Base-by-base conservation (phyloP, 768 basidiomycete genomes). In the Boletus pseudopeckii region DNA sequence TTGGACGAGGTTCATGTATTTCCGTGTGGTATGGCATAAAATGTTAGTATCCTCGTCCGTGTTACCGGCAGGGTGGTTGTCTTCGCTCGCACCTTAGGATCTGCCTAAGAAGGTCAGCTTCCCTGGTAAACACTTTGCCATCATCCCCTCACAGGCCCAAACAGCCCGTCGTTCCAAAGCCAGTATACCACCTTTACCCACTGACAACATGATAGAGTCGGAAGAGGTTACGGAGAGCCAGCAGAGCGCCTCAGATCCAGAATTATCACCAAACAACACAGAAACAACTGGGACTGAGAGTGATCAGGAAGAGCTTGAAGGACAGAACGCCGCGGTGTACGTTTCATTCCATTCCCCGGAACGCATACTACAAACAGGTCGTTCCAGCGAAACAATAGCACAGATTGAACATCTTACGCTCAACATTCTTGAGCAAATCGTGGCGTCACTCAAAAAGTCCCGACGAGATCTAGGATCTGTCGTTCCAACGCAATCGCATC, bases 341-440 rank as follows among this genome's bases (percentile, higher is more conserved):
- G 58, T 56, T 20, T n/a, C 50, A 14, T 32, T 45, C 5, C 2
- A 13, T 42, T 11, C 10, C 13, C 26, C 1, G 42, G 9, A 30
- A 50, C 45, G 40, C 51, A 53, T 56, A 22, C 2, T 22, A 48
- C 26, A 54, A 11, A 41, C 54, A 17, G n/a, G 43, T 45, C 37
- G 1, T 15, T 43, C 17, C 46, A 71, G 66, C 36, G 61, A 68
- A 48, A 53, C 68, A 3, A 60, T 63, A 33, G 48, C 60, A 52
- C 54, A 52, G 30, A 66, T 75, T 7, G 72, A 74, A 61, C 45
- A 45, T 18, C 52, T 72, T 8, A 57, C 66, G 0, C 62, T 74
- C 34, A 50, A 58, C 48, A 64, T 75, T 40, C 56, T 74, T 17
- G 63, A 68, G 42, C 71, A 74, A 61, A 63, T 73, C 28, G 55